A percentile compares a stretch with the other conserved stretches of the same genome.
These are phyloP conservation scores for Pichia sp. DNA, from an alignment of 1,139 yeast genomes.

Conservation along the genomic window DNA sequence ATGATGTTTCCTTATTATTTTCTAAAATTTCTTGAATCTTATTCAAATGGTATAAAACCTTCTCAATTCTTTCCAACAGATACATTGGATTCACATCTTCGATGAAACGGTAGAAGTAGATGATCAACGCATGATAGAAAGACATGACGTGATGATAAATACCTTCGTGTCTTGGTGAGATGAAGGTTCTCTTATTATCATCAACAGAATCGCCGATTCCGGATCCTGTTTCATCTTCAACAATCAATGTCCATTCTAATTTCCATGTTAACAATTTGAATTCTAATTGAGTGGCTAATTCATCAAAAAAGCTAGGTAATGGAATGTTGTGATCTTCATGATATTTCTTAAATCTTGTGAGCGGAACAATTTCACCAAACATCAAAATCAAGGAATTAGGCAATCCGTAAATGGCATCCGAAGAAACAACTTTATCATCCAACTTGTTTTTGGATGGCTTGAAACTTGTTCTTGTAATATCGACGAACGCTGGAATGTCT, in stretches of 20 bases:
- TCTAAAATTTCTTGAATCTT: conserved; percentile 58
- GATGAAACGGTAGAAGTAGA: conserved; percentile 73
- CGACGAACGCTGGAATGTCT: conserved; percentile 37
- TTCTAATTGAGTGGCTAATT: conserved; percentile 48
- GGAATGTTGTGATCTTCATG: conserved; percentile 37
- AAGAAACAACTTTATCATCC: conserved; percentile 58
- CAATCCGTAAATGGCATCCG: conserved; percentile 80
- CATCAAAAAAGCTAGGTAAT: conserved; percentile 45
- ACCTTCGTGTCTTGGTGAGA: conserved; percentile 64
- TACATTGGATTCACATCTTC: conserved; percentile 50
- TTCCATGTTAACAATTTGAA: conserved; percentile 60
- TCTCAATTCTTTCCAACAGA: conserved; percentile 58
- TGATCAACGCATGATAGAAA: conserved; percentile 69
- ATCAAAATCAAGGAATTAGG: conserved; percentile 77
- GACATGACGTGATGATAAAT: conserved; percentile 83
- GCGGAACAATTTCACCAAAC: conserved; percentile 67
- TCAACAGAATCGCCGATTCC: conserved; percentile 29
- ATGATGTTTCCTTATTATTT: conserved; percentile 36
- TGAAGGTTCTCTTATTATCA: conserved; percentile 34
- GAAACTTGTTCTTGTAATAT: conserved; percentile 36
- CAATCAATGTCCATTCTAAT: conserved; percentile 56
- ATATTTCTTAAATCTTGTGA: conserved; percentile 61
- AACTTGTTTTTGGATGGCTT: conserved; percentile 35
- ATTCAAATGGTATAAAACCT: conserved; percentile 65
- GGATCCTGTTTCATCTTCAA: conserved; percentile 23